Conservation (phyloP, 768 basidiomycete species). For the Russula sp. region DNA sequence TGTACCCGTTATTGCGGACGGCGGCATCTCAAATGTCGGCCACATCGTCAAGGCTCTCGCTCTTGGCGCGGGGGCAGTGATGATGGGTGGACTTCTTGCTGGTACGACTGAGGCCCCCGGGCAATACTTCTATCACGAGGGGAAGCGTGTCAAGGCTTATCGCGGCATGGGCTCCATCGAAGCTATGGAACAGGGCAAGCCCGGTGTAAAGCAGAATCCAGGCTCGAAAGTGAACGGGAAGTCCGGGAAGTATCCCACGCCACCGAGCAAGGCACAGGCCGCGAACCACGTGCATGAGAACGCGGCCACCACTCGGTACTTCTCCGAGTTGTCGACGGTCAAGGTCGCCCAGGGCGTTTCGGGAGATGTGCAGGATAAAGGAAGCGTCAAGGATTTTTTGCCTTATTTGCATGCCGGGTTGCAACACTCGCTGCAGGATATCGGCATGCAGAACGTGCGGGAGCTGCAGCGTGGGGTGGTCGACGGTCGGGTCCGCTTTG, state of each 20-base stretch:
- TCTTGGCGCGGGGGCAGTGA: constrained; percentile 92
- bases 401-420: constrained; percentile 80
- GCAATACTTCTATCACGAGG: constrained; percentile 99
- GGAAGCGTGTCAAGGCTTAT: constrained; percentile 98
- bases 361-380: constrained; percentile 97
- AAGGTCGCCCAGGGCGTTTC: constrained; percentile 97
- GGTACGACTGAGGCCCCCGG: constrained; percentile 97
- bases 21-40: constrained; percentile 92
- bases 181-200: constrained; percentile 82
- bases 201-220: constrained; percentile 34
- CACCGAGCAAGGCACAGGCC: constrained; percentile 37
- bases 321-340: constrained; percentile 86
- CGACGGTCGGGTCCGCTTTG: constrained; percentile 74
- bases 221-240: constrained; percentile 31
- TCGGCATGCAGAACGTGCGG: constrained; percentile 68
- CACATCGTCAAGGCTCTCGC: constrained; percentile 97
- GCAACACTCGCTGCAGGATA: constrained; percentile 94
- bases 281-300: constrained; percentile 63
- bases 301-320: constrained; percentile 94
- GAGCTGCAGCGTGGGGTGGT: constrained; percentile 66
- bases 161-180: constrained; percentile 90
- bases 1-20: constrained; percentile 95
- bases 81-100: constrained; percentile 97
- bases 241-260: constrained; percentile 46
- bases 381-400: constrained; percentile 87